Conservation (phyloP, 192 early-diverging fungal genomes). For the Podila epigama region DNA sequence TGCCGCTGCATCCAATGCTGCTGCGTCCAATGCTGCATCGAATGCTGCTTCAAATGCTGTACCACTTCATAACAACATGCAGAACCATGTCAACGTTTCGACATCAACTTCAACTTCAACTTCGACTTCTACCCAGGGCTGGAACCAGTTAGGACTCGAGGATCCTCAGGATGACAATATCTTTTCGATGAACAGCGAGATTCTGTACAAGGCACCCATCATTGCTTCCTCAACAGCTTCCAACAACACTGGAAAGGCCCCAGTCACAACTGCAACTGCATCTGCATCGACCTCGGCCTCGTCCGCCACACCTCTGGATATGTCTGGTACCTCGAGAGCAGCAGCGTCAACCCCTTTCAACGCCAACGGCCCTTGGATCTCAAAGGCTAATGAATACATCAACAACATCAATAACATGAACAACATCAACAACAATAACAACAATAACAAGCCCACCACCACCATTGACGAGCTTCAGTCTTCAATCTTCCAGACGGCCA, state of each 20-base stretch:
- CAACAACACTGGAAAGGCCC: constrained; percentile 1
- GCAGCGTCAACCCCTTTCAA: constrained; percentile 6
- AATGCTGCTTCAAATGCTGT: constrained; percentile 13
- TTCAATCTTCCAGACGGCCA: constrained; percentile 12
- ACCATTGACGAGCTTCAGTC: constrained; percentile 32
- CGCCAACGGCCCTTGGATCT: constrained; percentile 16
- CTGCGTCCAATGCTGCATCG: constrained; percentile 15
- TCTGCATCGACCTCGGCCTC: background rate
- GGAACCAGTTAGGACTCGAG: constrained; percentile 32
- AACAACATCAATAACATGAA: too few relatives aligned
- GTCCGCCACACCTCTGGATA: constrained; percentile 2
- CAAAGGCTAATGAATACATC: constrained; percentile 4
- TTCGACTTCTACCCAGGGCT: constrained; percentile 3
- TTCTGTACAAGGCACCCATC: constrained; percentile 25
- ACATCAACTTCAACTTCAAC: constrained; percentile 9
- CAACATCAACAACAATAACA: too few relatives aligned
- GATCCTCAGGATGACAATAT: constrained; percentile 10
- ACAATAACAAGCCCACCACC: too few relatives aligned
- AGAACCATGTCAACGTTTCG: background rate
- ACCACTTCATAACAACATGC: background rate
- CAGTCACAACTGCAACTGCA: background rate
- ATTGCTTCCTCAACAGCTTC: constrained; percentile 13
- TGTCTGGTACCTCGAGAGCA: constrained; percentile 4
- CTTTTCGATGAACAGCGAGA: constrained; percentile 20
- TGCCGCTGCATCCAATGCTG: background rate